Evolutionary conservation across 2,329 filamentous ascomycete species (phyloP), one percentile per base, ranked within the genome.

Genomic region (Microsporum ferrugineum): DNA sequence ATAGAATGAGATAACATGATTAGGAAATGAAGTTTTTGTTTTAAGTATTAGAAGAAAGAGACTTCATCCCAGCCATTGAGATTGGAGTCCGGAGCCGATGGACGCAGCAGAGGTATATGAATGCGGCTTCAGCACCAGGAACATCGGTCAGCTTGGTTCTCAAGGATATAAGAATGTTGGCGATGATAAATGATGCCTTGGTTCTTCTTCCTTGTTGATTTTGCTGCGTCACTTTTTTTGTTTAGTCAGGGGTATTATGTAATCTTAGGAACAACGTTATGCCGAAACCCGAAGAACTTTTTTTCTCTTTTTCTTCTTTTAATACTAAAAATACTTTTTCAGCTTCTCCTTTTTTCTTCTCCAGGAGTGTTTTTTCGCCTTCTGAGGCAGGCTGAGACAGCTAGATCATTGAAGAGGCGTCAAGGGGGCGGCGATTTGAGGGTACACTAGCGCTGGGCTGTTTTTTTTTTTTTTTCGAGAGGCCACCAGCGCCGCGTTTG

Each of bases 181-280:
- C 12, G 51, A 55, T 36, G 51, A 2, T 55, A 31, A 34, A 55
- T 38, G 51, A 55, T 55, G 51, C 31, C 23, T 31, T 34, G 7
- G 23, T 34, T 7, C 5, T 5, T 55, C 27, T 27, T 27, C 45
- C 23, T n/a, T 34, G 51, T 34, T 53, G 49, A 53, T 53, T 53
- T 53, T 34, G 31, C 51, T 55, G 51, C 51, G 51, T 55, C 51
- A 55, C 51, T 55, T 55, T 53, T 55, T 53, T 55, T 55, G 29
- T 51, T 31, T 31, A 51, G 51, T 55, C 51, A 55, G 51, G 51
- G 51, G 51, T 7, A 55, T 55, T 55, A 55, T 14, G 31, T 55
- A 55, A 55, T 5, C 33, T 3, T 5, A 8, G 51, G 51, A 55
- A 17, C 33, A 36, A 55, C 29, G 31, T 34, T 31, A 55, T 33